A percentile compares a stretch with the other conserved stretches of the same genome.
Evolutionary conservation across 2,329 filamentous ascomycete species (phyloP).

Genomic region (Ceratocystis diversiconidia): DNA sequence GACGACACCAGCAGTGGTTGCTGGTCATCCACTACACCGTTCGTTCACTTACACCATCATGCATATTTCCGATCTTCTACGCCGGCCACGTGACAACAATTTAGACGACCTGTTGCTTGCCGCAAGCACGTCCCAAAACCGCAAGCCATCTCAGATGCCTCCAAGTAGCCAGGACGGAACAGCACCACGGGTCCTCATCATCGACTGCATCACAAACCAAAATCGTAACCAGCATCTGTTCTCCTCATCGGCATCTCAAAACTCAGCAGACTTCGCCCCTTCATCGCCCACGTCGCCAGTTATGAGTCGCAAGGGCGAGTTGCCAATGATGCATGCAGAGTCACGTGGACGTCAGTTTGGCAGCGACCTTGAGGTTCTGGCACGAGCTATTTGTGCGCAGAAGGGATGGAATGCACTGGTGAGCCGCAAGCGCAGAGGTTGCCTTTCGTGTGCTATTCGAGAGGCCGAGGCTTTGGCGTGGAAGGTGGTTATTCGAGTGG

Average conservation of each 20-base stretch:
- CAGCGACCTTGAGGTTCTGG: conserved; percentile 55
- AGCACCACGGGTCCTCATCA: conserved; percentile 38
- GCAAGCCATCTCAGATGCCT: conserved; percentile 23
- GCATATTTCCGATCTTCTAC: conserved; percentile 43
- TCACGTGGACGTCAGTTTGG: conserved; percentile 43
- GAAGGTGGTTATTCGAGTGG: conserved; percentile 50
- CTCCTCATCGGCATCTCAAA: not conserved
- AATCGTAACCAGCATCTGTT: conserved; percentile 29
- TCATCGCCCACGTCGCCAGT: conserved; percentile 21
- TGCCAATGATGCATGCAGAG: conserved; percentile 41
- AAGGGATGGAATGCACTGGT: conserved; percentile 61
- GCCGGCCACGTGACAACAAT: conserved; percentile 29
- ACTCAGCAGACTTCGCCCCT: conserved; percentile 19
- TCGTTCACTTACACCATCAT: conserved; percentile 46
- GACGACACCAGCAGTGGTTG: conserved; percentile 33
- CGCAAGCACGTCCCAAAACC: conserved; percentile 23
- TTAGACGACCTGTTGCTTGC: conserved; percentile 34
- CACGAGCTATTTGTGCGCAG: conserved; percentile 58
- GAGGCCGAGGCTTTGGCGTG: conserved; percentile 59
- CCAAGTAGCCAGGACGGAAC: conserved; percentile 22
- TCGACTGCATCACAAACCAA: conserved; percentile 47
- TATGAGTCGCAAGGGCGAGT: conserved; percentile 21
- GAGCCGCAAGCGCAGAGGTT: conserved; percentile 52
- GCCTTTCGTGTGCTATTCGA: conserved; percentile 58
- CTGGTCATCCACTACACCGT: conserved; percentile 51